Evolutionary conservation across 495 filamentous ascomycete species (phyloP).

Genomic region (Trichoderma asperelloides): DNA sequence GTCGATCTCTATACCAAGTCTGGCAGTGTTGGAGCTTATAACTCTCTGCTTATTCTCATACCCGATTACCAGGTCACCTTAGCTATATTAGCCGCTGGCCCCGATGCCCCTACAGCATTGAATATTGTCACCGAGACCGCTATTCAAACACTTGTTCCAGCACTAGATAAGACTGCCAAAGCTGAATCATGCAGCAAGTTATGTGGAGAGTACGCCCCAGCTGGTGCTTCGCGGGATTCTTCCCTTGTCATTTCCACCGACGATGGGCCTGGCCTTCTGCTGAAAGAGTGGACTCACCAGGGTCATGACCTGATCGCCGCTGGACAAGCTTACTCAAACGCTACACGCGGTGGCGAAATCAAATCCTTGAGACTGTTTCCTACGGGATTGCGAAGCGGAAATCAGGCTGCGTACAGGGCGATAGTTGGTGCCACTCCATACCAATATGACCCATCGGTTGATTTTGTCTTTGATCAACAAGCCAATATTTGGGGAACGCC

Average conservation of each 20-base stretch:
- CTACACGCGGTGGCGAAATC: neutral
- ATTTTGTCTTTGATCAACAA: neutral
- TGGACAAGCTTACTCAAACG: neutral
- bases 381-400: neutral
- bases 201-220: conserved; percentile 29
- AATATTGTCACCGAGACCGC: conserved; percentile 19
- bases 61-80: conserved; percentile 46
- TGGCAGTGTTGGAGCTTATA: conserved; percentile 41
- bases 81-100: conserved; percentile 35
- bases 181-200: conserved; percentile 26
- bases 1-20: conserved; percentile 48
- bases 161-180: conserved; percentile 36
- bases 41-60: conserved; percentile 34
- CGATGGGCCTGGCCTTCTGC: conserved; percentile 32
- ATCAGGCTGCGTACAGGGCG: neutral
- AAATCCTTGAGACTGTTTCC: neutral
- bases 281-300: conserved; percentile 21
- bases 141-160: conserved; percentile 31
- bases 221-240: conserved; percentile 26
- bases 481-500: neutral
- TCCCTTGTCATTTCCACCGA: conserved; percentile 35
- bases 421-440: neutral
- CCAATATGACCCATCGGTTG: neutral
- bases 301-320: neutral
- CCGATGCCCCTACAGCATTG: conserved; percentile 17